Percentiles rank a stretch among this genome's conserved stretches.
Conservation (phyloP, 169 alveolate genomes). For the Cytauxzoon felis region DNA sequence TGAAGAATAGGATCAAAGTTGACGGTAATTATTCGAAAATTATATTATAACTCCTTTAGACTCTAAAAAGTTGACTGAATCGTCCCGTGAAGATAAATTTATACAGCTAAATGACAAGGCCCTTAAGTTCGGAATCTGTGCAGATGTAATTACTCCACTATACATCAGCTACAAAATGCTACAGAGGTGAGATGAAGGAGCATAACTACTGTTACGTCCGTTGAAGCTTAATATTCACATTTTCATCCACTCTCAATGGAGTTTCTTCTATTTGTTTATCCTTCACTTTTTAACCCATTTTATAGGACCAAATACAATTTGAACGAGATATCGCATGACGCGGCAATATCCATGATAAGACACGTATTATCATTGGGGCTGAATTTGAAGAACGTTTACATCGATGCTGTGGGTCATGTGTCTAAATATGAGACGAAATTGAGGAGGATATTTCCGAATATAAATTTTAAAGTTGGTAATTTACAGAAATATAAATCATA, state of each 20-base stretch:
- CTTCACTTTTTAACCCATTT: neutral
- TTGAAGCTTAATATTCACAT: neutral
- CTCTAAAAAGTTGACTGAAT: slow-evolving; percentile 83
- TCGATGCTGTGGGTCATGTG: slow-evolving; percentile 95
- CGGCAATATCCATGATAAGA: slow-evolving; percentile 80
- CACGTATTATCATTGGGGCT: slow-evolving; percentile 61
- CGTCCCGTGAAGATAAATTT: slow-evolving; percentile 78
- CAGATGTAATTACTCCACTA: slow-evolving; percentile 76
- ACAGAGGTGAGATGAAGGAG: slow-evolving; percentile 56
- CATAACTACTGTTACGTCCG: neutral
- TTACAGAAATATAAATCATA: neutral
- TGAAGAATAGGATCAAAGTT: slow-evolving; percentile 73
- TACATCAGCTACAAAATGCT: slow-evolving; percentile 83
- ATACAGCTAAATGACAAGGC: slow-evolving; percentile 61
- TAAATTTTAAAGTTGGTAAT: slow-evolving; percentile 78
- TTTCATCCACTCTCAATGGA: too few species aligned
- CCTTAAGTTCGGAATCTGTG: slow-evolving; percentile 73
- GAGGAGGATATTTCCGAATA: slow-evolving; percentile 69
- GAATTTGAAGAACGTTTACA: slow-evolving; percentile 62
- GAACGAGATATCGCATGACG: slow-evolving; percentile 86
- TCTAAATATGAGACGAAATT: slow-evolving; percentile 81
- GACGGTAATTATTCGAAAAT: slow-evolving; percentile 64
- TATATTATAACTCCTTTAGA: slow-evolving; percentile 44
- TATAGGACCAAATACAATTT: slow-evolving; percentile 80
- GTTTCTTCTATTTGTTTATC: too few species aligned